Percentiles rank a stretch among this genome's conserved stretches.
phyloP scores from a whole-genome alignment of 106 monocot species.

The Apostasia shenzhenica region DNA sequence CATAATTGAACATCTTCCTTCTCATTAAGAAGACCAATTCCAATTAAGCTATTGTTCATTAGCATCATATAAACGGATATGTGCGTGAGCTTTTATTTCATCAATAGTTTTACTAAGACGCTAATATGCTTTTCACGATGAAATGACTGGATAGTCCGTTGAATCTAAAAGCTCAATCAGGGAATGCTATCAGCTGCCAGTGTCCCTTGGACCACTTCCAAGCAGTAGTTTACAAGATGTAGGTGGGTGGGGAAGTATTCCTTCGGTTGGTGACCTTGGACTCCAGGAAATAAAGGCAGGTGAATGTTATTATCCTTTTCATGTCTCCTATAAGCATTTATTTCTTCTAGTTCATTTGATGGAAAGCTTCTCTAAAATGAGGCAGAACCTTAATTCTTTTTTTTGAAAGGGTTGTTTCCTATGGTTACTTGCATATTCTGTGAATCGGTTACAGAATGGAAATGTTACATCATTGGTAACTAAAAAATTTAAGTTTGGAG shows the following conservation, averaged over 20 bases:
- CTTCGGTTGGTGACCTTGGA: slow-evolving; percentile 52
- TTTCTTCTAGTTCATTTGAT: not conserved
- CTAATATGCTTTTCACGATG: not conserved
- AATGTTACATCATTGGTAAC: too few relatives aligned
- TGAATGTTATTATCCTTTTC: slow-evolving; percentile 6
- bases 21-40: too few relatives aligned
- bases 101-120: not conserved
- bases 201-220: slow-evolving; percentile 59
- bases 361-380: not conserved
- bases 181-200: slow-evolving; percentile 62
- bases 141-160: slow-evolving; percentile 42
- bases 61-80: too few relatives aligned
- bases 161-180: slow-evolving; percentile 75
- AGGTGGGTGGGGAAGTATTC: slow-evolving; percentile 72
- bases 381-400: not conserved
- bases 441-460: too few relatives aligned
- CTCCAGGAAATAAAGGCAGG: slow-evolving; percentile 48
- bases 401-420: too few relatives aligned
- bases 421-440: too few relatives aligned
- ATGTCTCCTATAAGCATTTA: not conserved
- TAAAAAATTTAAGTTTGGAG: too few relatives aligned
- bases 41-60: too few relatives aligned
- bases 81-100: too few relatives aligned
- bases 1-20: too few relatives aligned
- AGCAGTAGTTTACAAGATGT: slow-evolving; percentile 38